phyloP scores from a whole-genome alignment of 306 rosid genomes.

The Lagenaria siceraria region DNA sequence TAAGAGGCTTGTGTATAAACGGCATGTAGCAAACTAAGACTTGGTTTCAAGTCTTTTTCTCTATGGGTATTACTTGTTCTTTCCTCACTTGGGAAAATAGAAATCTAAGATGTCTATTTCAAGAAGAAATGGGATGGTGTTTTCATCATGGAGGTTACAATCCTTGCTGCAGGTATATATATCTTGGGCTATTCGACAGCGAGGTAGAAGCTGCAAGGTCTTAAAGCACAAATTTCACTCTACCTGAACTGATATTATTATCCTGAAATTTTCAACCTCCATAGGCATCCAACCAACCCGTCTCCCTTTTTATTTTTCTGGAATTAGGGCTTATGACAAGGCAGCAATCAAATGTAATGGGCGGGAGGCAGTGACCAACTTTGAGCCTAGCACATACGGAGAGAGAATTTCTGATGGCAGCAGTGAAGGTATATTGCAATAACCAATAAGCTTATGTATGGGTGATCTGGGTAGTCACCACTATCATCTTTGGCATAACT shows the following conservation, averaged over 20 bases:
- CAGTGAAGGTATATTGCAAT: slow-evolving; percentile 37
- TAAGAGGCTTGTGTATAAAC: slow-evolving; percentile 10
- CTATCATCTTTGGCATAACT: not conserved
- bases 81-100: slow-evolving; percentile 41
- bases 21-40: slow-evolving; percentile 17
- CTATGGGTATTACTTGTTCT: slow-evolving; percentile 24
- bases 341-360: slow-evolving; percentile 97
- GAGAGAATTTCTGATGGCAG: slow-evolving; percentile 40
- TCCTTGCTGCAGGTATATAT: slow-evolving; percentile 99
- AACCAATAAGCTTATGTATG: not conserved
- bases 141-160: slow-evolving; percentile 67
- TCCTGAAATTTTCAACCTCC: slow-evolving; percentile 67
- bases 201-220: slow-evolving; percentile 99
- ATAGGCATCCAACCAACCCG: slow-evolving; percentile 56
- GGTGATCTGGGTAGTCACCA: not conserved
- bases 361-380: slow-evolving; percentile 95
- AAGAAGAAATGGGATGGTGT: slow-evolving; percentile 58
- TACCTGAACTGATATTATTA: slow-evolving; percentile 59
- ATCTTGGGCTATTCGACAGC: slow-evolving; percentile 99
- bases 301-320: slow-evolving; percentile 73
- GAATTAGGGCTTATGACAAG: slow-evolving; percentile 95
- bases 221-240: slow-evolving; percentile 80
- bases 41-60: slow-evolving; percentile 28
- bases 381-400: slow-evolving; percentile 72
- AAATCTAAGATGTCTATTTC: slow-evolving; percentile 54